Conservation (phyloP, 495 filamentous ascomycete genomes). For the Hypoxylon cercidicola region DNA sequence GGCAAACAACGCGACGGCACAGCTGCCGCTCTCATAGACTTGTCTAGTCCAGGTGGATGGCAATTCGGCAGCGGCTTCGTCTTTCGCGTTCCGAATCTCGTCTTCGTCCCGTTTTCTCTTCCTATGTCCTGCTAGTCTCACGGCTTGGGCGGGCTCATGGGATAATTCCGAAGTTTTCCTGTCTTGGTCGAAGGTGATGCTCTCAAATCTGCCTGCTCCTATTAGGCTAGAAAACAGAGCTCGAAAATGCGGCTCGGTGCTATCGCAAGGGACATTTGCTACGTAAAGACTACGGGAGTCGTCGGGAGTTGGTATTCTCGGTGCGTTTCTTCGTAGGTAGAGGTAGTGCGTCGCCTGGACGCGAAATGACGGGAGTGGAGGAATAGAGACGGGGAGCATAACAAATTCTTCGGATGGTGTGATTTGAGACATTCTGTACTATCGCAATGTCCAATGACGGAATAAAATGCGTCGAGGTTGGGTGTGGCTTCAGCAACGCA, state of each 20-base stretch:
- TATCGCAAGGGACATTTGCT: slow-evolving; percentile 87
- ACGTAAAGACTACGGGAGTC: slow-evolving; percentile 83
- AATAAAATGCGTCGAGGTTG: no score
- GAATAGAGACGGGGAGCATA: slow-evolving; percentile 68
- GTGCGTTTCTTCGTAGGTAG: slow-evolving; percentile 84
- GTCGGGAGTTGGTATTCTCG: slow-evolving; percentile 75
- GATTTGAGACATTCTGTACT: slow-evolving; percentile 45
- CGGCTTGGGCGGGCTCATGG: slow-evolving; percentile 53
- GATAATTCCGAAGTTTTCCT: slow-evolving; percentile 43
- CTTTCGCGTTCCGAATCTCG: slow-evolving; percentile 62
- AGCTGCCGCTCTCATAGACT: slow-evolving; percentile 75
- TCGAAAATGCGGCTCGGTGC: slow-evolving; percentile 79
- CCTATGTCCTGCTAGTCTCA: slow-evolving; percentile 61
- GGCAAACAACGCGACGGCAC: slow-evolving; percentile 83
- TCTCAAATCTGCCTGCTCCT: slow-evolving; percentile 78
- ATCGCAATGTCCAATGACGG: no score
- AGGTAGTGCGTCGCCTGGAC: slow-evolving; percentile 78
- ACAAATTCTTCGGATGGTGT: slow-evolving; percentile 54
- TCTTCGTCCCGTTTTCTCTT: slow-evolving; percentile 73
- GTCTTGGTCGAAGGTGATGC: slow-evolving; percentile 73
- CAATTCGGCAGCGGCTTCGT: slow-evolving; percentile 63
- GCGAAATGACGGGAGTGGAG: slow-evolving; percentile 67
- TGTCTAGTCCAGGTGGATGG: slow-evolving; percentile 81
- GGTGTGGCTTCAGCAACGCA: background rate
- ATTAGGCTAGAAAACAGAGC: slow-evolving; percentile 75